Base-by-base conservation (phyloP, 1,139 yeast species). In the Blastobotrys capitulatus region DNA sequence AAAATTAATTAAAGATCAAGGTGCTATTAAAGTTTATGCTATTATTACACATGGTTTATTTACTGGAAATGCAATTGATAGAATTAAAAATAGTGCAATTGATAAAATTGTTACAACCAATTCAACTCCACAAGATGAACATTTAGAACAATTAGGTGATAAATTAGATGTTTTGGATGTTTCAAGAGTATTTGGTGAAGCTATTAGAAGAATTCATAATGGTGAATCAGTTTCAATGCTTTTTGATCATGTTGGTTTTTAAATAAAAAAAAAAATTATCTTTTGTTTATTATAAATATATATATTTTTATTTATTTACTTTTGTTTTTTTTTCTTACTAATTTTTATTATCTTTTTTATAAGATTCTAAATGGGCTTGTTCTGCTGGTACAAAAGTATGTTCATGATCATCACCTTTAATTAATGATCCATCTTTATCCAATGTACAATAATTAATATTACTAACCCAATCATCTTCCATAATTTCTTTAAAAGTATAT, bases 141-240 rank as follows among this genome's bases (percentile, higher is more conserved):
- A 82, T 62, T 67, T 68, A 22, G 54, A 62, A 20, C 60, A 62
- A 40, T 70, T 78, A n/a, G 80, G 87, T 49, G 80, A 78, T 50
- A 77, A 77, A 63, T 71, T 88, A 44, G 95, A 86, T 60, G 90
- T 90, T 8, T 73, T 92, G 61, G 98, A 94, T 62, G 92, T 92
- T 13, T 82, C 95, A 6, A 74, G 86, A 52, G 80, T 90, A 16
- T 83, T 92, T 62, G 96, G 95, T 15, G 99, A 92, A 66, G 92
- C 97, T 1, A 88, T 92, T 46, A 77, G 99, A 67, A 76, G 99
- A 66, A 90, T 92, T 44, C 96, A 92, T 68, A 92, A 92, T 60
- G 99, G 99, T 57, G 99, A 92, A 72, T 82, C 92, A 27, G 96
- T 92, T 19, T 84, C 95, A 18, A 85, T 89, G 87, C 74, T 92